Evolutionary conservation across 2,329 filamentous ascomycete species (phyloP).

Genomic region (Blumeria hordei): DNA sequence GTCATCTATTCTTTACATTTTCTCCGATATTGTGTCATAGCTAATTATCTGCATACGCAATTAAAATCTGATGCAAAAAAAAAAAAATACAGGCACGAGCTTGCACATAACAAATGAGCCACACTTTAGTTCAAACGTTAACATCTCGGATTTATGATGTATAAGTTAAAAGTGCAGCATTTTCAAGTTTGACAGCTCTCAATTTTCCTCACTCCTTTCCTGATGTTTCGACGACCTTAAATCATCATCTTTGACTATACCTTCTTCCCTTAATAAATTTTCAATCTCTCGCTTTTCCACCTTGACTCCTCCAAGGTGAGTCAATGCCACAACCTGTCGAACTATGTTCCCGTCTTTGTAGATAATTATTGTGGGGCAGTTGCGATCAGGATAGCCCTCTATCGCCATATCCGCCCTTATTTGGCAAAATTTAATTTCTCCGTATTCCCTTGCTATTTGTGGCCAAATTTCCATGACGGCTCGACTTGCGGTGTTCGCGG

Average conservation of each 20-base stretch:
- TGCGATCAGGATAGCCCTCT: conserved; percentile 83
- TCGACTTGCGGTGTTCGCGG: conserved; percentile 65
- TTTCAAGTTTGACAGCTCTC: neutral
- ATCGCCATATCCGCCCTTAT: conserved; percentile 84
- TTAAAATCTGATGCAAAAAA: too few species aligned
- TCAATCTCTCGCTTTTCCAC: conserved; percentile 57
- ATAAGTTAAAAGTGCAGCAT: too few species aligned
- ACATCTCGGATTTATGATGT: too few species aligned
- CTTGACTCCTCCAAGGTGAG: conserved; percentile 47
- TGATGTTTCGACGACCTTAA: conserved; percentile 28
- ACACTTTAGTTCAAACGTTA: too few species aligned
- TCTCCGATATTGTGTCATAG: too few species aligned
- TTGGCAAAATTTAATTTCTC: conserved; percentile 93
- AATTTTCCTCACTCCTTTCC: conserved; percentile 24
- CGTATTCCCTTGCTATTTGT: conserved; percentile 60
- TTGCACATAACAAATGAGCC: too few species aligned
- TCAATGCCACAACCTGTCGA: conserved; percentile 75
- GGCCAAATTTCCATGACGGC: conserved; percentile 70
- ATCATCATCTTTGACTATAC: conserved; percentile 57
- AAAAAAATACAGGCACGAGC: too few species aligned
- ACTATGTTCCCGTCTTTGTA: conserved; percentile 86
- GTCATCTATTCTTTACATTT: too few species aligned
- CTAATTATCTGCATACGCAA: too few species aligned
- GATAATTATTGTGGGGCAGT: conserved; percentile 80
- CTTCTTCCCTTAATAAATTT: conserved; percentile 55